Percentiles rank a stretch among this genome's conserved stretches.
phyloP scores from a whole-genome alignment of 805 yeast genomes.

The Yarrowia keelungensis region DNA sequence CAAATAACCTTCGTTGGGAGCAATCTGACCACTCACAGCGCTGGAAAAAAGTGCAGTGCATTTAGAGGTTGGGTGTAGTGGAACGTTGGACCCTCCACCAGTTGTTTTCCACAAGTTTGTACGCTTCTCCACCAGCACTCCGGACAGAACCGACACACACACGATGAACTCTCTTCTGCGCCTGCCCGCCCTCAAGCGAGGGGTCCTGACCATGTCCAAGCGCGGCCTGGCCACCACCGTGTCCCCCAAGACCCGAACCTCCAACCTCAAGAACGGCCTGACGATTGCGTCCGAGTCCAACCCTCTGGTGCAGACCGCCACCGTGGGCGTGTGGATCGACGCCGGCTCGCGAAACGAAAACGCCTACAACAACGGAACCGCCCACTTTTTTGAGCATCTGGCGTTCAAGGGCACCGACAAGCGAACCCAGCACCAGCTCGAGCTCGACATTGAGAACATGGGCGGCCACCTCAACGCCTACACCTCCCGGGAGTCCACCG shows the following conservation, averaged over 20 bases:
- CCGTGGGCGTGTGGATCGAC: slow-evolving; percentile 98
- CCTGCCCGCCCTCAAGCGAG: slow-evolving; percentile 40
- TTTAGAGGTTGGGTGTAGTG: neutral
- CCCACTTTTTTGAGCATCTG: slow-evolving; percentile 95
- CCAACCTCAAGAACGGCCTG: slow-evolving; percentile 85
- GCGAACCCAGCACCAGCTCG: slow-evolving; percentile 82
- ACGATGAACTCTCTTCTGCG: slow-evolving; percentile 38
- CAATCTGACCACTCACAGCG: slow-evolving; percentile 37
- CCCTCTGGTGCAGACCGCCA: slow-evolving; percentile 91
- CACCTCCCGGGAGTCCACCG: slow-evolving; percentile 97
- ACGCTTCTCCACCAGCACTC: no score
- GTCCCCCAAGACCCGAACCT: slow-evolving; percentile 62
- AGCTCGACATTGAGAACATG: slow-evolving; percentile 91
- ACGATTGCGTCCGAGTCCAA: slow-evolving; percentile 91
- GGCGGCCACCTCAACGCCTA: slow-evolving; percentile 99
- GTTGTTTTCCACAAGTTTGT: no score
- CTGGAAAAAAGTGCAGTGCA: slow-evolving; percentile 19
- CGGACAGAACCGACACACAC: neutral
- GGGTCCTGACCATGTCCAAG: slow-evolving; percentile 33
- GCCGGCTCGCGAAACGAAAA: slow-evolving; percentile 98
- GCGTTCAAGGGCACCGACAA: slow-evolving; percentile 93
- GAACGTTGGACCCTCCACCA: no score
- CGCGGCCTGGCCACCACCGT: slow-evolving; percentile 36
- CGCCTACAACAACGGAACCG: slow-evolving; percentile 86
- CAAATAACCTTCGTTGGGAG: slow-evolving; percentile 25